phyloP scores from a whole-genome alignment of 768 basidiomycete genomes.

The Agrocybe chaxingu region DNA sequence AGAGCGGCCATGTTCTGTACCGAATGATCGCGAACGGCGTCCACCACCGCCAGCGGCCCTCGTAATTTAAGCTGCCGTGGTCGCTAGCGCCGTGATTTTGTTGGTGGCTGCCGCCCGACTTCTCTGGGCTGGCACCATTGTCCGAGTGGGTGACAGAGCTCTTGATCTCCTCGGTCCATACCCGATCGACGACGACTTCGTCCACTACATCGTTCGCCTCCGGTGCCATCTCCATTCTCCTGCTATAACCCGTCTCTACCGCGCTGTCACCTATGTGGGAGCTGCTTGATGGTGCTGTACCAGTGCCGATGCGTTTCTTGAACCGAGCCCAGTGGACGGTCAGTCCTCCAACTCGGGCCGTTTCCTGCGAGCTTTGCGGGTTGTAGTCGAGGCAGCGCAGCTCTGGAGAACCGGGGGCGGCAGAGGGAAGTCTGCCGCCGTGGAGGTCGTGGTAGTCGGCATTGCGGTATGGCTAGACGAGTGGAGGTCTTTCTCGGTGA shows the following conservation, averaged over 20 bases:
- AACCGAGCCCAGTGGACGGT: slow-evolving; percentile 47
- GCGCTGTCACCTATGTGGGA: slow-evolving; percentile 49
- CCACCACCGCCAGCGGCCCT: slow-evolving; percentile 27
- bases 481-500: slow-evolving; percentile 14
- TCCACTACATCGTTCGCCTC: slow-evolving; percentile 47
- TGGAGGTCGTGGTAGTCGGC: slow-evolving; percentile 23
- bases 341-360: slow-evolving; percentile 34
- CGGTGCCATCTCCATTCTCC: slow-evolving; percentile 17
- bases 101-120: slow-evolving; percentile 42
- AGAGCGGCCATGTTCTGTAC: slow-evolving; percentile 54
- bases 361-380: slow-evolving; percentile 30
- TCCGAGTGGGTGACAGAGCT: slow-evolving; percentile 53
- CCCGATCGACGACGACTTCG: slow-evolving; percentile 73
- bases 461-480: slow-evolving; percentile 10
- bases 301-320: slow-evolving; percentile 52
- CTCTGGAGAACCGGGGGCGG: slow-evolving; percentile 42
- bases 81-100: slow-evolving; percentile 27
- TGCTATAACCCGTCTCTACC: slow-evolving; percentile 33
- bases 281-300: slow-evolving; percentile 53
- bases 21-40: slow-evolving; percentile 41
- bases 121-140: slow-evolving; percentile 43
- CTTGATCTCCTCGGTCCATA: slow-evolving; percentile 60
- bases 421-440: slow-evolving; percentile 26
- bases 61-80: slow-evolving; percentile 22
- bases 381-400: slow-evolving; percentile 14